phyloP scores from a whole-genome alignment of 2,329 filamentous ascomycete species.

The Myotisia sp. region DNA sequence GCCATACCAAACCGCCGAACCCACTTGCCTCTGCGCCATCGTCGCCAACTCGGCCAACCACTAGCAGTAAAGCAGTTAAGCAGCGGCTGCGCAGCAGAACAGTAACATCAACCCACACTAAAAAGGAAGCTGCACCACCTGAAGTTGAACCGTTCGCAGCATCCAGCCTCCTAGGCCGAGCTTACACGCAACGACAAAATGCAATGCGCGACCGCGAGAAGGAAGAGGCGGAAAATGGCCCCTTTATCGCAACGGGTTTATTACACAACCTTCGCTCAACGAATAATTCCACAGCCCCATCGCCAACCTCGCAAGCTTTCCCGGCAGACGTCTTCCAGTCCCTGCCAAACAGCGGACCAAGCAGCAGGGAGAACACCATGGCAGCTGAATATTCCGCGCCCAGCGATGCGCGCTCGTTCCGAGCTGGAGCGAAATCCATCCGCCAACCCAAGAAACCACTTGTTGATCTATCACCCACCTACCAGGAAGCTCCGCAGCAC shows the following conservation, averaged over 20 bases:
- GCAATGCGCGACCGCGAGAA: constrained; percentile 27
- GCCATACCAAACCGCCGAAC: background rate
- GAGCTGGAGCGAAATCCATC: constrained; percentile 35
- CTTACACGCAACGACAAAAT: constrained; percentile 27
- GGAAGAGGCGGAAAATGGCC: constrained; percentile 23
- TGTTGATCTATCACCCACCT: constrained; percentile 52
- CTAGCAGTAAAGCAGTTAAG: background rate
- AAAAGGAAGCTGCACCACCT: constrained; percentile 1
- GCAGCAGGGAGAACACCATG: constrained; percentile 23
- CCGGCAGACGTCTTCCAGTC: constrained; percentile 10
- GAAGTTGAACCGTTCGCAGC: constrained; percentile 23
- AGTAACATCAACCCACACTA: constrained; percentile 2
- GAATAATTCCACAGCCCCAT: constrained; percentile 18
- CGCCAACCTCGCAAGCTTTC: constrained; percentile 18
- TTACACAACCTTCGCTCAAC: constrained; percentile 33
- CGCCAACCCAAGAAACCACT: constrained; percentile 44
- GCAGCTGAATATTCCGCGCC: constrained; percentile 9
- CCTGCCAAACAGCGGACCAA: constrained; percentile 11
- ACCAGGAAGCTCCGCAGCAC: constrained; percentile 45
- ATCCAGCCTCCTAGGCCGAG: constrained; percentile 25
- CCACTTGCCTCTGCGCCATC: constrained; percentile 6
- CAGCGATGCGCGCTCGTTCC: constrained; percentile 19
- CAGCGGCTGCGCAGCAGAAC: constrained; percentile 6
- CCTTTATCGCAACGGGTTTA: constrained; percentile 40
- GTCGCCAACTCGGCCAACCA: constrained; percentile 4